Evolutionary conservation across 2,329 filamentous ascomycete genomes (phyloP).

Genomic region (Phialemonium atrogriseum): DNA sequence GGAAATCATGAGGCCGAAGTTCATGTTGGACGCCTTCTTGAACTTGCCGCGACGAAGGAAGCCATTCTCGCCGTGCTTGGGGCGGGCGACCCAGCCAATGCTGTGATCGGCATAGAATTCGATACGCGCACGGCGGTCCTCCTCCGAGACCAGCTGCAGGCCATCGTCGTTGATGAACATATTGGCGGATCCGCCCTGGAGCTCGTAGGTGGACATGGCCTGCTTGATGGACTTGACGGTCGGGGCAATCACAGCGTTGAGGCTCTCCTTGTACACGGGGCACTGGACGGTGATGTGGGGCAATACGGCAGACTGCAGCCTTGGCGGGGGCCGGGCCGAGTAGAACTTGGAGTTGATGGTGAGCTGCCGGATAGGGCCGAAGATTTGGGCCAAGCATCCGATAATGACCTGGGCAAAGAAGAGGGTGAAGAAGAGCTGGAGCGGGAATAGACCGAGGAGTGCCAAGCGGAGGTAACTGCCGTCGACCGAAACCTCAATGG

Average conservation of each 20-base stretch:
- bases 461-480: constrained; percentile 52
- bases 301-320: constrained; percentile 47
- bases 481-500: constrained; percentile 61
- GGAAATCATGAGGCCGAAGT: constrained; percentile 59
- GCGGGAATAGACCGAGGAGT: constrained; percentile 56
- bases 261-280: constrained; percentile 81
- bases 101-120: constrained; percentile 62
- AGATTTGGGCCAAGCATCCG: constrained; percentile 65
- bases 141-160: constrained; percentile 57
- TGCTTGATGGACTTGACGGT: constrained; percentile 72
- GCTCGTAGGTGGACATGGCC: constrained; percentile 68
- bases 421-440: constrained; percentile 74
- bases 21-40: constrained; percentile 68
- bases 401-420: constrained; percentile 76
- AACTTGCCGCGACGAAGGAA: constrained; percentile 58
- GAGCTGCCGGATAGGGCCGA: constrained; percentile 68
- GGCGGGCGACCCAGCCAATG: constrained; percentile 62
- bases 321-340: constrained; percentile 60
- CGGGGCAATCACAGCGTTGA: constrained; percentile 65
- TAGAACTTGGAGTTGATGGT: constrained; percentile 73
- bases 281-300: constrained; percentile 78
- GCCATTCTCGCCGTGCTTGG: constrained; percentile 53
- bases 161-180: constrained; percentile 73
- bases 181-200: constrained; percentile 70
- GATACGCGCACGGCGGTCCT: constrained; percentile 54